Percentiles rank a stretch among this genome's conserved stretches.
phyloP scores from a whole-genome alignment of 352 stramenopile genomes.

The Phytophthora citricola region DNA sequence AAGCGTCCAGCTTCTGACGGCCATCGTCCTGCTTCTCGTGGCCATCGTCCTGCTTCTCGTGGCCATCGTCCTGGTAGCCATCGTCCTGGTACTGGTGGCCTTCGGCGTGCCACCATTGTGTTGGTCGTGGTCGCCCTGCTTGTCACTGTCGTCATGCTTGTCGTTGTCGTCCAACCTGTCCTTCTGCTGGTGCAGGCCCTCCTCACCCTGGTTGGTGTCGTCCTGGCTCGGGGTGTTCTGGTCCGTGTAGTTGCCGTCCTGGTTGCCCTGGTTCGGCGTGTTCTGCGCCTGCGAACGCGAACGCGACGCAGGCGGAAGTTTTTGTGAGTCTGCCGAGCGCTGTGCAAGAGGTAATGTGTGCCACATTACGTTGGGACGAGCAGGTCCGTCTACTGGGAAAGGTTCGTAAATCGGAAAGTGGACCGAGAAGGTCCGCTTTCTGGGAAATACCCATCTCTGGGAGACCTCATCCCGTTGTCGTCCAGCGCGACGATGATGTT shows the following conservation, averaged over 20 bases:
- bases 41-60: background rate
- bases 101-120: too few species aligned
- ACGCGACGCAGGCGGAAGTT: too few species aligned
- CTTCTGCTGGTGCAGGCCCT: conserved; percentile 22
- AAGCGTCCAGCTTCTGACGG: background rate
- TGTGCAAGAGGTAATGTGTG: too few species aligned
- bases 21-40: background rate
- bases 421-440: too few species aligned
- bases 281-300: conserved; percentile 14
- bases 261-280: conserved; percentile 15
- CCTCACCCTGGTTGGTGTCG: conserved; percentile 17
- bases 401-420: too few species aligned
- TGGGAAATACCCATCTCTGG: too few species aligned
- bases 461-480: too few species aligned
- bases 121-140: background rate
- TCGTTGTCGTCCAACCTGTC: background rate
- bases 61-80: background rate
- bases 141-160: conserved; percentile 1
- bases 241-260: conserved; percentile 9
- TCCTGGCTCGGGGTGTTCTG: conserved; percentile 15
- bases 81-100: background rate
- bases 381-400: too few species aligned
- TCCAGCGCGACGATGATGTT: too few species aligned
- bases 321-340: too few species aligned
- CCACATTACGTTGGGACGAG: too few species aligned